Evolutionary conservation across 441 rosid genomes (phyloP).

Genomic region (Viola pubescens): DNA sequence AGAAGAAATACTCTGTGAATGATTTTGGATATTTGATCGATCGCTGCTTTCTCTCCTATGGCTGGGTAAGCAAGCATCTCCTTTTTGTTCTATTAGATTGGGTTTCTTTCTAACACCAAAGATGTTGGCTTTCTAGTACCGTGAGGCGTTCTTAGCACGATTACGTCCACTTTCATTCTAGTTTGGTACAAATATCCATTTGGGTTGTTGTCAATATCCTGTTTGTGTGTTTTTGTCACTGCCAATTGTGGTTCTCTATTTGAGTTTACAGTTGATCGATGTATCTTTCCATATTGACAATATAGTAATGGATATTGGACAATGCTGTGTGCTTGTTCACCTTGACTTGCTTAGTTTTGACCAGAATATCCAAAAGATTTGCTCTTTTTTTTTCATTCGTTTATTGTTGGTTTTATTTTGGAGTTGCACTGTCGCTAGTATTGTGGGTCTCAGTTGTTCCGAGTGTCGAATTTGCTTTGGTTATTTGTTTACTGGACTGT

Average conservation of each 20-base stretch:
- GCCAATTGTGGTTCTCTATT: neutral
- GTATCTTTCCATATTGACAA: neutral
- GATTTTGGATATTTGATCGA: constrained; percentile 13
- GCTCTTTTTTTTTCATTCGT: neutral
- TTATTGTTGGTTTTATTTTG: neutral
- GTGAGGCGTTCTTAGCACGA: neutral
- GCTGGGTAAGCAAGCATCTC: constrained; percentile 39
- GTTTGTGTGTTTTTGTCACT: neutral
- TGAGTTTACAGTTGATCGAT: neutral
- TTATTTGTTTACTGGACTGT: too few species aligned
- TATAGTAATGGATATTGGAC: neutral
- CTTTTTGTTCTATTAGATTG: neutral
- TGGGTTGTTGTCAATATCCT: constrained; percentile 2
- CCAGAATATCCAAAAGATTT: neutral
- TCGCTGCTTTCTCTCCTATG: constrained; percentile 30
- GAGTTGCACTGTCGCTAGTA: neutral
- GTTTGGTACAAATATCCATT: neutral
- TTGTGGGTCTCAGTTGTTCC: neutral
- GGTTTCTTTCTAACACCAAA: neutral
- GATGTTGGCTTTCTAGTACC: neutral
- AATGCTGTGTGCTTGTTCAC: neutral
- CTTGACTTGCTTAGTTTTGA: neutral
- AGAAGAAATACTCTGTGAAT: neutral
- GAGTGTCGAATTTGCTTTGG: too few species aligned
- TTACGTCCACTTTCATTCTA: neutral